phyloP scores from a whole-genome alignment of 129 eudicot genomes.

The Cynara cardunculus region DNA sequence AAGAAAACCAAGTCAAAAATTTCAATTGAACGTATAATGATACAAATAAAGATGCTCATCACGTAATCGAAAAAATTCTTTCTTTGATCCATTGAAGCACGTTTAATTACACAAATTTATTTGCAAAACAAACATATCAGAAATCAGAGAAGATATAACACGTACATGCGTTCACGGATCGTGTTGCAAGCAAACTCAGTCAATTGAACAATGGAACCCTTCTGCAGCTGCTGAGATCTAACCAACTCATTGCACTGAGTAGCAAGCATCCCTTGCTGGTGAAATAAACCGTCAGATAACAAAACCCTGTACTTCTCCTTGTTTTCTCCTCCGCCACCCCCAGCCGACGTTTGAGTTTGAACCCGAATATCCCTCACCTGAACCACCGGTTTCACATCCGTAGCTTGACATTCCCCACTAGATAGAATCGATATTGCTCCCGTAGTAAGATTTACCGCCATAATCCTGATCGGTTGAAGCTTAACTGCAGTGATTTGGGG shows the following conservation, averaged over 20 bases:
- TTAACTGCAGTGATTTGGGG: slow-evolving; percentile 7
- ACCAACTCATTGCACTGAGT: slow-evolving; percentile 68
- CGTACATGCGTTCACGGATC: slow-evolving; percentile 59
- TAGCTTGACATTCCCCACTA: slow-evolving; percentile 10
- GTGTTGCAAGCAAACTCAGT: slow-evolving; percentile 45
- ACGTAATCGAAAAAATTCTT: too few species aligned
- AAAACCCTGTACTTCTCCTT: slow-evolving; percentile 55
- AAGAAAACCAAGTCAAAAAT: background rate
- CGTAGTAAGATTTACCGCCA: slow-evolving; percentile 48
- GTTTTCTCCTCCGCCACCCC: slow-evolving; percentile 2
- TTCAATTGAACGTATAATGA: background rate
- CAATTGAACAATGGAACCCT: slow-evolving; percentile 62
- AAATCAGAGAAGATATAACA: background rate
- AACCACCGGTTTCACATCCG: slow-evolving; percentile 52
- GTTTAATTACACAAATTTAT: background rate
- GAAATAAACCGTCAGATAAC: slow-evolving; percentile 62
- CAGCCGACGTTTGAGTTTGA: slow-evolving; percentile 28
- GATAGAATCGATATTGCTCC: slow-evolving; percentile 51
- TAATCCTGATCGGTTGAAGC: slow-evolving; percentile 4
- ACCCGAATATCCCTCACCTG: slow-evolving; percentile 55
- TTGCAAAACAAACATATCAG: background rate
- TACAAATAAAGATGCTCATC: too few species aligned
- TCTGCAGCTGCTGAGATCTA: slow-evolving; percentile 39
- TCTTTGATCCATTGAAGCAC: too few species aligned
- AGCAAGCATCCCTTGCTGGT: slow-evolving; percentile 77